Evolutionary conservation across 2,329 filamentous ascomycete genomes (phyloP), one percentile per base, ranked within the genome.

Genomic region (Fusarium anguioides): DNA sequence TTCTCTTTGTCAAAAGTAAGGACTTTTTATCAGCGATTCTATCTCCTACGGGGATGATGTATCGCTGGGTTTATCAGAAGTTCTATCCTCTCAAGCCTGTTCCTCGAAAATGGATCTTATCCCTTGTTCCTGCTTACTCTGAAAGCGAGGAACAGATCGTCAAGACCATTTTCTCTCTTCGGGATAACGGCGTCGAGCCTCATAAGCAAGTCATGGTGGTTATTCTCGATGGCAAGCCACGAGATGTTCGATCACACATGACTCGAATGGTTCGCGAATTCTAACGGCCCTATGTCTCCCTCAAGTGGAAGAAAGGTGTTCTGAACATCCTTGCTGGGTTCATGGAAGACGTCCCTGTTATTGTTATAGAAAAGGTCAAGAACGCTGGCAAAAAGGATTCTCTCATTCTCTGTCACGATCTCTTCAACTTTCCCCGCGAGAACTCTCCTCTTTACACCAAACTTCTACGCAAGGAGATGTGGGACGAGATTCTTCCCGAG

Each of bases 91-190:
- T 42, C 0, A 31, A 49, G 18, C 39, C 50, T 8, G 62, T 71
- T 7, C 17, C 8, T 0, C 52, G 53, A 14, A 45, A 45, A 0
- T 71, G 68, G 68, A 71, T 71, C 2, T 26, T 71, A 1, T 71
- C 68, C 2, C 69, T 71, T 14, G 71, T 71, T 1, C 68, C 68
- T 6, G 68, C 68, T 1, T 71, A 71, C 15, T 71, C 68, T 1
- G 68, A 71, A n/a, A 71, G 68, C 4, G 68, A 71, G 23, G 68
- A 71, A 8, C 68, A 71, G 17, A 71, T 71, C 10, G 68, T 71
- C 53, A 71, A 71, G 44, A 71, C 68, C 3, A 60, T 71, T 9
- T 71, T 60, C 27, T 71, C 68, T 3, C 53, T 71, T 3, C 62
- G 68, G 0, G 68, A 71, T 8, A 71, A 71, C 1, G 68, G 55